phyloP scores from a whole-genome alignment of 768 basidiomycete genomes.

The Amanita rubescens region DNA sequence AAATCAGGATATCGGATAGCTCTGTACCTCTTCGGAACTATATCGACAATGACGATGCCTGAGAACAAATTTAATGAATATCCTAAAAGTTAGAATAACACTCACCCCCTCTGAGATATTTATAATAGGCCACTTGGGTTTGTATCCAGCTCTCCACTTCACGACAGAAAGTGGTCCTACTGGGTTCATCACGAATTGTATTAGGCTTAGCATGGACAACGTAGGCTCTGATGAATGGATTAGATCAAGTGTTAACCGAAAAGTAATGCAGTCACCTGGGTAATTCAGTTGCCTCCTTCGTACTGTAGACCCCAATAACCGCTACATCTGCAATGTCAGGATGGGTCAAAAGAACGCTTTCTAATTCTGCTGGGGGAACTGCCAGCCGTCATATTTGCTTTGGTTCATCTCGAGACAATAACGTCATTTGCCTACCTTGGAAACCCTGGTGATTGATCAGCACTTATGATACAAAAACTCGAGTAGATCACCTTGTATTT shows the following conservation, averaged over 20 bases:
- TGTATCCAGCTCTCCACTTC: constrained; percentile 62
- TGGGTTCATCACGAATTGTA: constrained; percentile 23
- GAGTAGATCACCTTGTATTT: constrained; percentile 52
- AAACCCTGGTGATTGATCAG: constrained; percentile 42
- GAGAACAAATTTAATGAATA: constrained; percentile 24
- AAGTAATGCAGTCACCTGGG: constrained; percentile 43
- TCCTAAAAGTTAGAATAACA: background rate
- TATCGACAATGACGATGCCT: constrained; percentile 55
- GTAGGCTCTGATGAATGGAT: constrained; percentile 41
- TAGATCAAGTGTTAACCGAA: background rate
- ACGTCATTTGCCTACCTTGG: constrained; percentile 47
- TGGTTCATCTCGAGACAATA: background rate
- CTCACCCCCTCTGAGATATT: constrained; percentile 66
- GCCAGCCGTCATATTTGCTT: background rate
- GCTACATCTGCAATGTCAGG: constrained; percentile 72
- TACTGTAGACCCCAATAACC: constrained; percentile 68
- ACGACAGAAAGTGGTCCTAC: constrained; percentile 36
- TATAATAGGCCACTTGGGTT: constrained; percentile 65
- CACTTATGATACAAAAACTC: background rate
- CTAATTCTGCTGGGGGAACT: constrained; percentile 87
- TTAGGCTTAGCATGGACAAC: constrained; percentile 45
- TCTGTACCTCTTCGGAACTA: constrained; percentile 61
- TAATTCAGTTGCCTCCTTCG: constrained; percentile 70
- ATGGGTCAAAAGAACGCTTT: constrained; percentile 66
- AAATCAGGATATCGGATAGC: background rate